Percentiles rank a stretch among this genome's conserved stretches.
Conservation (phyloP, 2,329 filamentous ascomycete genomes). For the Lachnellula cervina region DNA sequence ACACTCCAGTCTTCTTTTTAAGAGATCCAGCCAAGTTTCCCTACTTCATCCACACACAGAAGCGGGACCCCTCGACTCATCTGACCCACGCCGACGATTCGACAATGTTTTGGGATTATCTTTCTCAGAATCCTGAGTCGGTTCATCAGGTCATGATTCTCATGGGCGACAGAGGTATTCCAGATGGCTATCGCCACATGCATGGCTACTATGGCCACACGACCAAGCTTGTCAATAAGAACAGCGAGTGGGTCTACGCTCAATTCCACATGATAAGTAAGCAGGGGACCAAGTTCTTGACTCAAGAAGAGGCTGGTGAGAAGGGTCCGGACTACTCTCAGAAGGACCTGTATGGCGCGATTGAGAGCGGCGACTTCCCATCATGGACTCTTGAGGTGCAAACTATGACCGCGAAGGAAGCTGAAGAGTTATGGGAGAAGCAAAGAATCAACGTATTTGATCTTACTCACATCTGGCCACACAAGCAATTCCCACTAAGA, state of each 20-base stretch:
- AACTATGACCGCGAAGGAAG: constrained; percentile 46
- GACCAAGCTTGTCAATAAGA: constrained; percentile 50
- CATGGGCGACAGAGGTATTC: constrained; percentile 53
- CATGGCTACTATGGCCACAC: constrained; percentile 52
- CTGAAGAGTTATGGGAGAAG: constrained; percentile 41
- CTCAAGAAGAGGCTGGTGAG: constrained; percentile 44
- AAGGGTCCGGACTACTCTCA: constrained; percentile 45
- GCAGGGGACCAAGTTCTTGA: constrained; percentile 48
- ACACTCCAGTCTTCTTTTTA: constrained; percentile 73
- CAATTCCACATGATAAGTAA: constrained; percentile 50
- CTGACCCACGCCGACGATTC: constrained; percentile 55
- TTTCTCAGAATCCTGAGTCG: constrained; percentile 47
- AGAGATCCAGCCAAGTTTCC: constrained; percentile 70
- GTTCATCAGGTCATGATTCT: constrained; percentile 55
- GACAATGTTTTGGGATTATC: constrained; percentile 64
- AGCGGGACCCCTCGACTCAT: constrained; percentile 66
- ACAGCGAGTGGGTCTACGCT: constrained; percentile 49
- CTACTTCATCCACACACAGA: constrained; percentile 69
- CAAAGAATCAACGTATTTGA: constrained; percentile 47
- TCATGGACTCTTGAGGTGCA: constrained; percentile 53
- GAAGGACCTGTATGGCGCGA: constrained; percentile 50
- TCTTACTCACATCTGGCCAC: constrained; percentile 50
- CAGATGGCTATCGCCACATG: constrained; percentile 49
- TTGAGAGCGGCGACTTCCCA: constrained; percentile 47
- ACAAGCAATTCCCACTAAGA: constrained; percentile 42